phyloP scores from a whole-genome alignment of 371 early-diverging fungal genomes.

The Lichtheimia hyalospora region DNA sequence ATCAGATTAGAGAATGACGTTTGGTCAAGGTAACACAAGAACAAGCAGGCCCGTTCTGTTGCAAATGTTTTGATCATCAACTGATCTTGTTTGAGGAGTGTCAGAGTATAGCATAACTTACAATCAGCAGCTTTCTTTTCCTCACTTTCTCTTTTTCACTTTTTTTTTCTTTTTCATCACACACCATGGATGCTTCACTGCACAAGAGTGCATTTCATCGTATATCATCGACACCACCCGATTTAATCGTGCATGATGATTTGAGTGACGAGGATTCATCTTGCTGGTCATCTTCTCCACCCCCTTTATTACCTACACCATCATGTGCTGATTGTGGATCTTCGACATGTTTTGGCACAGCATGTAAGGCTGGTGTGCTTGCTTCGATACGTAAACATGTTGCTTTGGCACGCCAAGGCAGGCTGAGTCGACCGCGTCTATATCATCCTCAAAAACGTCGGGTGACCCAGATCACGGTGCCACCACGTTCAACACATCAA shows the following conservation, averaged over 20 bases:
- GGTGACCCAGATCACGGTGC: conserved; percentile 6
- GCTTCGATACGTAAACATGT: conserved; percentile 27
- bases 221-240: conserved; percentile 34
- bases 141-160: conserved; percentile 2
- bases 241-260: conserved; percentile 24
- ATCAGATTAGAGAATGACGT: too few species aligned
- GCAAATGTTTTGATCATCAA: too few species aligned
- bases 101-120: too few species aligned
- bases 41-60: too few species aligned
- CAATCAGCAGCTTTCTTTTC: neutral
- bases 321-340: conserved; percentile 15
- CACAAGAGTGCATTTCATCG: conserved; percentile 24
- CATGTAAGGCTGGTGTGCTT: conserved; percentile 17
- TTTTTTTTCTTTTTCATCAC: conserved; percentile 1
- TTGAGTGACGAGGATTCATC: conserved; percentile 11
- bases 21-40: too few species aligned
- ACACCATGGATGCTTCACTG: neutral
- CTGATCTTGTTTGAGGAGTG: too few species aligned
- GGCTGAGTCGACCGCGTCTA: conserved; percentile 2
- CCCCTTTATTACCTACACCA: neutral
- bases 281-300: conserved; percentile 3
- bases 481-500: conserved; percentile 3
- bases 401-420: conserved; percentile 12
- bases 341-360: conserved; percentile 34
- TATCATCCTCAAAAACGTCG: conserved; percentile 7